Base-by-base conservation (phyloP, 73 alveolate species). In the Loxodes magnus region DNA sequence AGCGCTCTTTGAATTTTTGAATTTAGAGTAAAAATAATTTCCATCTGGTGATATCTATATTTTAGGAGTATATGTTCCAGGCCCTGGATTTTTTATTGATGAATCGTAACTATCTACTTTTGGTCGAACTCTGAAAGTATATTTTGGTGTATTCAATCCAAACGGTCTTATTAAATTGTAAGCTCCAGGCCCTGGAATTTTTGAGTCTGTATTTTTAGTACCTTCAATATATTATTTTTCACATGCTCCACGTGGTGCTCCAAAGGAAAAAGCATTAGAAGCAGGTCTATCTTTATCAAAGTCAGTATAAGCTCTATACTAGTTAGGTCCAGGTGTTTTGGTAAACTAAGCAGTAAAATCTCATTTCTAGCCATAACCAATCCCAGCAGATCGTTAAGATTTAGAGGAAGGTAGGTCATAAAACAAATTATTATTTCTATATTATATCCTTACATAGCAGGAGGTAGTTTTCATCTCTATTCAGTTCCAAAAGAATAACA, bases 251-350 rank as follows among this genome's bases (percentile, higher is more conserved):
- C 80, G 5, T 3, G 73, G 43, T 4, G 57, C 31, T 10, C 80
- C 80, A 19, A 66, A 66, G 20, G 74, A 17, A 24, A n/a, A 66
- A 4, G 80, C 80, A 24, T 33, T 35, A n/a, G 54, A 19, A 3
- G 42, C 38, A 3, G 59, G 59, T 1, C 34, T 16, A 1, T 7
- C 27, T 7, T 2, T 24, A 24, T 46, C 59, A 21, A 46, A 24
- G 17, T 24, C 39, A 1, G 15, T 21, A 17, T 9, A 41, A 14
- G 34, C 9, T 10, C n/a, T 12, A 24, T 46, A 46, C 17, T 9
- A 10, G 1, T n/a, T 46, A 19, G 59, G 59, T 5, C 10, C 59
- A 10, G 39, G 39, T 7, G 51, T 46, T 7, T 46, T 9, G n/a
- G n/a, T n/a, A n/a, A n/a, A n/a, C n/a, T n/a, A n/a, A n/a, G n/a